Percentiles rank a stretch among this genome's conserved stretches.
Conservation (phyloP, 345 rosid genomes). For the Acer saccharum region DNA sequence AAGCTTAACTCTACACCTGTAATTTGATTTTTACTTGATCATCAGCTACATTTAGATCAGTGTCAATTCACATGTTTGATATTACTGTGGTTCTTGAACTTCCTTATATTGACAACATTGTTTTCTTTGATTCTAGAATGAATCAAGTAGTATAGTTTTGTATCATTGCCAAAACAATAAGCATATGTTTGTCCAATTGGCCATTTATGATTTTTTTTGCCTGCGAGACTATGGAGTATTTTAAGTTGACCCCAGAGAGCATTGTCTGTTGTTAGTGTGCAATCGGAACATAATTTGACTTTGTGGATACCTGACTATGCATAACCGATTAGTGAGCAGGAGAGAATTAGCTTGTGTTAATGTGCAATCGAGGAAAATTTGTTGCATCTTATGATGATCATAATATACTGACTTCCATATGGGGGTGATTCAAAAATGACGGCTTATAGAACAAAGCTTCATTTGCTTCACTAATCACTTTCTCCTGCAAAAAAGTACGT, state of each 20-base stretch:
- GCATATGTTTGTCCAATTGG: background rate
- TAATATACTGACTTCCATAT: background rate
- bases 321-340: background rate
- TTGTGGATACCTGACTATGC: background rate
- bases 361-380: background rate
- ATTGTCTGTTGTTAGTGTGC: background rate
- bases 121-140: background rate
- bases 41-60: background rate
- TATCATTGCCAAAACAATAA: background rate
- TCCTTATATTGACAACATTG: background rate
- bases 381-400: background rate
- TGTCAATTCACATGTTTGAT: background rate
- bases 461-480: background rate
- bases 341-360: background rate
- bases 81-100: background rate
- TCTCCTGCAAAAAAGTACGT: background rate
- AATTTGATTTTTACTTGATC: conserved; percentile 8
- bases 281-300: background rate
- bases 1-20: background rate
- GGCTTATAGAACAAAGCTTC: background rate
- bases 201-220: background rate
- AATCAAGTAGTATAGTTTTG: background rate
- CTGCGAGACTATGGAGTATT: background rate
- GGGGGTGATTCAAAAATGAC: background rate
- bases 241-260: background rate